A percentile compares a stretch with the other conserved stretches of the same genome.
These are phyloP conservation scores for Aspergillus terreus DNA, from an alignment of 2,329 filamentous ascomycete species.

Conservation along the genomic window DNA sequence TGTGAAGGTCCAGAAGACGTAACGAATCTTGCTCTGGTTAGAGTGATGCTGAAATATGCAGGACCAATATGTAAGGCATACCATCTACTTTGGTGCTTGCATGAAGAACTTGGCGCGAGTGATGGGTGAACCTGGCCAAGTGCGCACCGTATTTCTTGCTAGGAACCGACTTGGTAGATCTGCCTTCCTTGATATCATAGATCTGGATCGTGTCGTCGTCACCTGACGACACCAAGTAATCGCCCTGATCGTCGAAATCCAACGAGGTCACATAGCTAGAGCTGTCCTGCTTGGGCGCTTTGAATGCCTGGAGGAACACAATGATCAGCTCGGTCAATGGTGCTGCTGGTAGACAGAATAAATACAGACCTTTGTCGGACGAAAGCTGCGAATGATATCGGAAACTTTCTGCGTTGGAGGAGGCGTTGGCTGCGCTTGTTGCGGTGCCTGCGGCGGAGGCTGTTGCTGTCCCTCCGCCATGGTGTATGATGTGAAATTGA, in stretches of 20 bases:
- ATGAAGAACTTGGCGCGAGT: conserved; percentile 86
- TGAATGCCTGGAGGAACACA: conserved; percentile 26
- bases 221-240: conserved; percentile 84
- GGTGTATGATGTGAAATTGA: conserved; percentile 1
- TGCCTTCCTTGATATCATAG: conserved; percentile 88
- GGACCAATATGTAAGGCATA: conserved; percentile 35
- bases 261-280: conserved; percentile 73
- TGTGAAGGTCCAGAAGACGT: conserved; percentile 82
- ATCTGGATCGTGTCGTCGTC: conserved; percentile 95
- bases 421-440: conserved; percentile 21
- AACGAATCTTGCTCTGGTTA: conserved; percentile 55
- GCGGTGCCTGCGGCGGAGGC: conserved; percentile 18
- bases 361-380: conserved; percentile 68
- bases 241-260: conserved; percentile 94
- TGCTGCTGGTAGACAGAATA: background rate
- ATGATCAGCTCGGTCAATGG: conserved; percentile 6
- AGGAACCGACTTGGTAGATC: conserved; percentile 80
- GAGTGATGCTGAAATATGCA: background rate
- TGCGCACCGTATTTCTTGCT: conserved; percentile 98
- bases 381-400: conserved; percentile 73
- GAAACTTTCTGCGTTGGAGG: conserved; percentile 61
- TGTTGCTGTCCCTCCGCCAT: conserved; percentile 29
- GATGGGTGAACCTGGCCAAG: conserved; percentile 89
- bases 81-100: conserved; percentile 92
- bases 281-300: conserved; percentile 35